Base-by-base conservation (phyloP, 2,329 filamentous ascomycete genomes). In the Aureobasidium sp. region DNA sequence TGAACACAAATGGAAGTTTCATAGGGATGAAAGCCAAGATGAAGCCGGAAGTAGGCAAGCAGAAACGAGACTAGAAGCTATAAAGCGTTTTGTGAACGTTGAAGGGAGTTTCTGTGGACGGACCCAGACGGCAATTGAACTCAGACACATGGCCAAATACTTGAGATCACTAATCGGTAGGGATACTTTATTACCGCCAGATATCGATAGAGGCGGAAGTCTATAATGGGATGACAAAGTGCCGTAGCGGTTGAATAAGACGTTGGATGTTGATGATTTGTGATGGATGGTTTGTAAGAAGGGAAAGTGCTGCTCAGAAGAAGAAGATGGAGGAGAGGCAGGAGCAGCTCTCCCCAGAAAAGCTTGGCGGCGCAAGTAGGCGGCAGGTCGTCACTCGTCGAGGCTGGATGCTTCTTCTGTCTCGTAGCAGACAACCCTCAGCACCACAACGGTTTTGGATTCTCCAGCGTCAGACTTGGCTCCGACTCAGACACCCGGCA, bases 21-120 rank as follows among this genome's bases (percentile, higher is more conserved):
- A 8, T 13, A 36, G 33, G 7, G 47, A 47, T 33, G 47, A 25
- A 25, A 18, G 59, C 18, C 42, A 33, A 36, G 33, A 36, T 13
- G 13, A 36, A 36, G 13, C 33, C 33, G 33, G 33, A 36, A 36
- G 33, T 36, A 36, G 33, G 33, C 33, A 36, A 36, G 55, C 55
- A 36, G 42, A 36, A 59, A 59, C n/a, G 29, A 36, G 47, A 53
- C 59, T 31, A 25, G 59, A 62, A 53, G 20, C 47, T 53, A 43
- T 62, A 62, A 43, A 62, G 47, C 59, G 59, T 62, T 62, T 18
- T 33, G n/a, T n/a, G 45, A 27, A 23, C 33, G 59, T 62, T 50
- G 29, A 29, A 27, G 47, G 58, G 20, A 61, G 58, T 61, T 50
- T n/a, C n/a, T n/a, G 58, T 20, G 8, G 18, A n/a, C 29, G 42